phyloP scores from a whole-genome alignment of 805 yeast genomes.

The Yarrowia osloensis region DNA sequence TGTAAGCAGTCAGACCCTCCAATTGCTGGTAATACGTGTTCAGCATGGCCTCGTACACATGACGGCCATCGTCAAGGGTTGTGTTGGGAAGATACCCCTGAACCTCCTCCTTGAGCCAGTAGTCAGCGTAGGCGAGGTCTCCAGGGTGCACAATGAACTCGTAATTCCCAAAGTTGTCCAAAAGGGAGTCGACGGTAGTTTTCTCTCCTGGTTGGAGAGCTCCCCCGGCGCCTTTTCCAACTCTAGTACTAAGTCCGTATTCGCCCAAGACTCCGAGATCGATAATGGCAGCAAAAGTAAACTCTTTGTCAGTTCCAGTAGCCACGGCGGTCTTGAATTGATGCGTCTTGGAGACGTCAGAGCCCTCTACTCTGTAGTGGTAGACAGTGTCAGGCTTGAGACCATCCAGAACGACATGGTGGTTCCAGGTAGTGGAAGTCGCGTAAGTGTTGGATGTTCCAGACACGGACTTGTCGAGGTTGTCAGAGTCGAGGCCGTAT shows the following conservation, averaged over 20 bases:
- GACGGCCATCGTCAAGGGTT: conserved; percentile 29
- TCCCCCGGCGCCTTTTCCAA: conserved; percentile 10
- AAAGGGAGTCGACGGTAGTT: conserved; percentile 36
- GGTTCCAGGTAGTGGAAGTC: conserved; percentile 37
- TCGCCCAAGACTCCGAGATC: conserved; percentile 31
- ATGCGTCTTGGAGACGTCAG: conserved; percentile 24
- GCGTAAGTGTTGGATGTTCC: conserved; percentile 36
- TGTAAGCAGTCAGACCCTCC: conserved; percentile 34
- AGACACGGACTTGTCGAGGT: conserved; percentile 18
- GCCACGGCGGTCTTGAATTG: conserved; percentile 34
- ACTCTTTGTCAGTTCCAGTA: conserved; percentile 31
- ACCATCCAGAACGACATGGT: conserved; percentile 38
- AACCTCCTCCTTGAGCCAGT: conserved; percentile 38
- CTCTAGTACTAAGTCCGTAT: conserved; percentile 27
- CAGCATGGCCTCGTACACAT: conserved; percentile 35
- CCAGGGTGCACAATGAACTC: conserved; percentile 40
- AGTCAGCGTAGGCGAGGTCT: conserved; percentile 42
- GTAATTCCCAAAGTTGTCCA: conserved; percentile 33
- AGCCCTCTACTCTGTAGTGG: conserved; percentile 38
- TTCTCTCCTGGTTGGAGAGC: conserved; percentile 26
- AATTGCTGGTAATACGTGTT: conserved; percentile 36
- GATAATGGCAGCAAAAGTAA: conserved; percentile 3
- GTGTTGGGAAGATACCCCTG: conserved; percentile 32
- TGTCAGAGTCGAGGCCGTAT: conserved; percentile 36
- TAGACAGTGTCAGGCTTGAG: conserved; percentile 39